phyloP scores from a whole-genome alignment of 192 early-diverging fungal genomes.

The Entrophospora sp. region DNA sequence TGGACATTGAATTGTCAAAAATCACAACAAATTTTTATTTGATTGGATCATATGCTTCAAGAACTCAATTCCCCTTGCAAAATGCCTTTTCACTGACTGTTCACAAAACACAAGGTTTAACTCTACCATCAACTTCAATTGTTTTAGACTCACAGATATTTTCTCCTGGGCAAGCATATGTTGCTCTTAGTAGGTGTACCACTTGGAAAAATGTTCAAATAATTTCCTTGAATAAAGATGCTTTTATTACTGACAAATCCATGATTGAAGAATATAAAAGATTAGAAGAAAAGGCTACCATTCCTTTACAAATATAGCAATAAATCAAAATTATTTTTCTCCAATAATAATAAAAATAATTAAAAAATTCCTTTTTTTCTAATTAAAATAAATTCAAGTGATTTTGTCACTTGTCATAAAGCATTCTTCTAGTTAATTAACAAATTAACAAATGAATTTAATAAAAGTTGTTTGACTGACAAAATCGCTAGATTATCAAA shows the following conservation, averaged over 20 bases:
- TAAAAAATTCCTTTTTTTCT: too few relatives aligned
- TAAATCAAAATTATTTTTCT: too few relatives aligned
- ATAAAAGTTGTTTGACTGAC: too few relatives aligned
- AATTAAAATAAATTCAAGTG: too few relatives aligned
- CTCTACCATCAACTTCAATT: neutral
- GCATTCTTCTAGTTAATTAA: too few relatives aligned
- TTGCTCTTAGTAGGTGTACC: neutral
- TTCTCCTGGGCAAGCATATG: neutral
- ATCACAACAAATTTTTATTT: neutral
- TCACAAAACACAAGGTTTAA: neutral
- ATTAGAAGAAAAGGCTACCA: neutral
- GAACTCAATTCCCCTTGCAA: neutral
- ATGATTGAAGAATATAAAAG: neutral
- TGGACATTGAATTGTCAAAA: neutral
- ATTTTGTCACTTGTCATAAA: too few relatives aligned
- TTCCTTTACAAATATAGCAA: too few relatives aligned
- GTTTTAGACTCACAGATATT: neutral
- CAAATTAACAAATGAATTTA: too few relatives aligned
- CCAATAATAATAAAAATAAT: too few relatives aligned
- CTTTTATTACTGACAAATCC: neutral
- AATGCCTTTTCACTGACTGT: neutral
- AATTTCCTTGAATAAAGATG: conserved; percentile 19
- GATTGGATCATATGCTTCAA: neutral
- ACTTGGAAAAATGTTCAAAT: conserved; percentile 15
- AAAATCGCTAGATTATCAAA: too few relatives aligned